Evolutionary conservation across 2,329 filamentous ascomycete species (phyloP), one percentile per base, ranked within the genome.

Genomic region (Phaeomoniella chlamydospora): DNA sequence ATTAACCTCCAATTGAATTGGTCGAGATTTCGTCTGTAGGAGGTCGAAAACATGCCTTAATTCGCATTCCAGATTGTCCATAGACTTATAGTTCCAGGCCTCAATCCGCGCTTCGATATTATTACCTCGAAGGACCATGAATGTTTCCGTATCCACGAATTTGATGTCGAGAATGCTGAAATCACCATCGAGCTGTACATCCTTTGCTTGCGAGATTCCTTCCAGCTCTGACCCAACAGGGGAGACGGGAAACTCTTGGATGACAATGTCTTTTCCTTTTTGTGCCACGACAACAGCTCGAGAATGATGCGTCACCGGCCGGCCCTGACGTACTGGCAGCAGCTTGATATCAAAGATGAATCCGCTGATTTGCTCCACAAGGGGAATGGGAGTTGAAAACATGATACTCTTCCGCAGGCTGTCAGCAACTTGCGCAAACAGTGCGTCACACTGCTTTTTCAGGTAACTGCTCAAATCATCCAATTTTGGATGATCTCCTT

Each of bases 361-460:
- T n/a, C 22, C n/a, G 22, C n/a, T 26, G 22, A 26, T 6, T 26
- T 26, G 22, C 22, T 26, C 22, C 6, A n/a, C 9, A 6, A 26
- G 22, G n/a, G n/a, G 22, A 9, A 26, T 26, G n/a, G 22, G 22
- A 26, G 9, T 26, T 26, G 22, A 26, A 45, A 84, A 77, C 4
- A 77, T 61, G 9, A 86, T 77, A 38, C 74, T 78, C 37, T 77
- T 63, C 47, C 73, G 67, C 56, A 85, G 71, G 4, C 77, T 72
- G 54, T 79, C 72, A 42, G 83, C 75, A 51, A 86, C 75, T 39
- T 76, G 65, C 37, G 70, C 56, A 47, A 85, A 82, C 2, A 84
- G 66, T 5, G 56, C 56, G n/a, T 65, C 65, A 6, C 76, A 72
- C 47, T 76, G 74, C 3, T 55, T 53, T 0, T 65, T 62, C 12